Base-by-base conservation (phyloP, 306 rosid species). In the Pyrus communis region DNA sequence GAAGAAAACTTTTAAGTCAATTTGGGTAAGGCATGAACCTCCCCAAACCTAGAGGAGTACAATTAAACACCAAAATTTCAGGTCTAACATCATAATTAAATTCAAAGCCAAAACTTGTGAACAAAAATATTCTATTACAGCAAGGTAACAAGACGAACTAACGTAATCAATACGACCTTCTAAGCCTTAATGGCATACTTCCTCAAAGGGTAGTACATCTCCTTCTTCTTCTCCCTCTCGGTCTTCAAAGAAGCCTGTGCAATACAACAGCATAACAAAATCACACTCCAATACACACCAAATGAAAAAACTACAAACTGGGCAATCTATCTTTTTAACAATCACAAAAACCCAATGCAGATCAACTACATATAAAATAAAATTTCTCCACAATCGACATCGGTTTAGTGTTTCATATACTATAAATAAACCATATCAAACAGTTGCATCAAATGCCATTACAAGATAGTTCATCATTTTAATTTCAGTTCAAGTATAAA, bases 171-270 rank as follows among this genome's bases (percentile, higher is more conserved):
- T 5, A 52, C 59, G 61, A 67, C 28, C 62, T 59, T 87, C 86
- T 93, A 93, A 70, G 91, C 96, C 88, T 93, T 93, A 78, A 93
- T 93, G 5, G 98, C 98, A 70, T 85, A 91, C 87, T 93, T 93
- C 82, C 98, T 91, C 81, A 84, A 11, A 3, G 97, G 98, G 79
- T 82, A 93, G 77, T 93, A 91, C 82, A 82, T 61, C 79, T 91
- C 93, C 76, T 75, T 91, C 91, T 91, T 93, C 89, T 91, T 93
- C 86, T 87, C 87, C 6, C 97, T 77, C 43, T 93, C 92, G 4
- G 98, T 93, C 89, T 89, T 91, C 87, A 91, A 75, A 28, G 98
- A 93, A 4, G 81, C 87, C 98, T 93, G 84, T 51, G 74, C 31
- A 71, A 76, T 28, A 51, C 67, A 51, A 49, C 4, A 0, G 63